phyloP scores from a whole-genome alignment of 164 flowering plant genomes.

The Piper betle region DNA sequence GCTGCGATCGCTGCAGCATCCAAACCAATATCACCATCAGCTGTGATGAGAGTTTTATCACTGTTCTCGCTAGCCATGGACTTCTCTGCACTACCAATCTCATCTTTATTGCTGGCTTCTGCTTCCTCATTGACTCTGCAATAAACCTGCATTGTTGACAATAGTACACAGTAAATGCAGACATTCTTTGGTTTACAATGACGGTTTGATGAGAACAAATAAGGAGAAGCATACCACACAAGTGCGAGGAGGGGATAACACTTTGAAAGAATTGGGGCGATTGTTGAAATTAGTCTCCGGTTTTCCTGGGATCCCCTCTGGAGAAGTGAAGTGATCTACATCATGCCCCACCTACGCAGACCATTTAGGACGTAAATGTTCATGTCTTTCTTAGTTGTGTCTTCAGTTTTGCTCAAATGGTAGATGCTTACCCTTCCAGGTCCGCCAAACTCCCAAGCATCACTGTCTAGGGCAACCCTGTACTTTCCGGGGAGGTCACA shows the following conservation, averaged over 20 bases:
- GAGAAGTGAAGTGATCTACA: conserved; percentile 84
- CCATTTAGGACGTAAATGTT: background rate
- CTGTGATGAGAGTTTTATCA: conserved; percentile 9
- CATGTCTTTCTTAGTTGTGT: background rate
- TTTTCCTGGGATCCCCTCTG: conserved; percentile 94
- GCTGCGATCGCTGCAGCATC: conserved; percentile 7
- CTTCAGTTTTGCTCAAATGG: background rate
- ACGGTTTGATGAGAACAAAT: background rate
- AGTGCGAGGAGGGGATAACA: conserved; percentile 81
- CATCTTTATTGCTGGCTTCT: conserved; percentile 10
- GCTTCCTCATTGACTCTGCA: conserved; percentile 37
- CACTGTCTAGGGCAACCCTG: conserved; percentile 85
- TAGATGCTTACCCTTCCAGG: conserved; percentile 69
- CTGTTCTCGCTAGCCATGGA: conserved; percentile 6
- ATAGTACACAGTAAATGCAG: background rate
- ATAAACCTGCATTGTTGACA: conserved; percentile 27
- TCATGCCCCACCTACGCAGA: conserved; percentile 66
- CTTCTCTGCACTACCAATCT: background rate
- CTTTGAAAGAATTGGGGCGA: conserved; percentile 86
- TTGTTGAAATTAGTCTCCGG: conserved; percentile 96
- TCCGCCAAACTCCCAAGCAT: conserved; percentile 91
- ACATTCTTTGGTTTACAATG: background rate
- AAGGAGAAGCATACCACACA: conserved; percentile 54
- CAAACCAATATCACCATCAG: conserved; percentile 4
- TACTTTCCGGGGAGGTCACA: conserved; percentile 95